A percentile compares a stretch with the other conserved stretches of the same genome.
These are phyloP conservation scores for Taxawa tesnikishii DNA, from an alignment of 2,329 filamentous ascomycete genomes.

Conservation along the genomic window DNA sequence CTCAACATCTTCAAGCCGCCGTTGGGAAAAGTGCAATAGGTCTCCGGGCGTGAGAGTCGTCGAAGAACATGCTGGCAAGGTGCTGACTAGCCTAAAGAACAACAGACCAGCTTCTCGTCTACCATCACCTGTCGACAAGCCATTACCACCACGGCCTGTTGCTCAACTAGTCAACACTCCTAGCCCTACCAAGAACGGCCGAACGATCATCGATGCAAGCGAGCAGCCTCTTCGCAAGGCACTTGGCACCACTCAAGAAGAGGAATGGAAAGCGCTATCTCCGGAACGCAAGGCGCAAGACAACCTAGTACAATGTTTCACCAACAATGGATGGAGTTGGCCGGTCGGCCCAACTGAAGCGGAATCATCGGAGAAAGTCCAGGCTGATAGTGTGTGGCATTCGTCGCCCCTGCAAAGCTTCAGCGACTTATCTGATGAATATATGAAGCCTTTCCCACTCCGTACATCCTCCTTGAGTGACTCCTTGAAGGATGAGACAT, in stretches of 20 bases:
- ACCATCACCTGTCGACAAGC: slow-evolving; percentile 18
- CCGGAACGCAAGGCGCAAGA: slow-evolving; percentile 12
- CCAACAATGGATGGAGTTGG: neutral
- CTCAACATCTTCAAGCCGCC: neutral
- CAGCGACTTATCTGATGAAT: neutral
- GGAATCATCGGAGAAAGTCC: no score
- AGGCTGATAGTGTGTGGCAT: no score
- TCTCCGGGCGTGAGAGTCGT: neutral
- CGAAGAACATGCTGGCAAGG: neutral
- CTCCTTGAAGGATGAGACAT: neutral
- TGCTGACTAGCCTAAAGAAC: neutral
- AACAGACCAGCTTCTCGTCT: neutral
- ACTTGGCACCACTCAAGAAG: slow-evolving; percentile 9
- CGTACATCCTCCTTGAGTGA: neutral
- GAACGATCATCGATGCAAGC: slow-evolving; percentile 26
- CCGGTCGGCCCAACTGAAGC: no score
- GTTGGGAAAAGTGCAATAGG: no score
- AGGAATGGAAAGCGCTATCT: slow-evolving; percentile 17
- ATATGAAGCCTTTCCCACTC: neutral
- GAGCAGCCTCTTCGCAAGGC: slow-evolving; percentile 15
- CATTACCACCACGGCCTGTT: slow-evolving; percentile 26
- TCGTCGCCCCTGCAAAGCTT: neutral
- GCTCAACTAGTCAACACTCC: slow-evolving; percentile 17
- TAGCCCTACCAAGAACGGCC: slow-evolving; percentile 23
- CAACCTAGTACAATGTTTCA: neutral